phyloP scores from a whole-genome alignment of 371 early-diverging fungal species.

The Rhizopus sp. region DNA sequence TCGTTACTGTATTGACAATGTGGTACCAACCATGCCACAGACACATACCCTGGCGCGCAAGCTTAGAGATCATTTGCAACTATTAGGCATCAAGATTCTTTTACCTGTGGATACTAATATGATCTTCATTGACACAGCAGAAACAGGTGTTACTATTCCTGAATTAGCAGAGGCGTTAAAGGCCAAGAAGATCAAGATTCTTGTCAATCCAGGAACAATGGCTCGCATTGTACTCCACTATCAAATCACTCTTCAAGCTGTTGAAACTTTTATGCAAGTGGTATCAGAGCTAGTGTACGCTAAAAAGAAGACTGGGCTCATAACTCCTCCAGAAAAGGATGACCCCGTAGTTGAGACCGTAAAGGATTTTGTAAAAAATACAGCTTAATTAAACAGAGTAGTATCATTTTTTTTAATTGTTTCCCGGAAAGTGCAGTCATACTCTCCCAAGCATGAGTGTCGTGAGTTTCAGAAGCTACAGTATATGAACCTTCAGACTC shows the following conservation, averaged over 20 bases:
- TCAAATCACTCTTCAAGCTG: constrained; percentile 63
- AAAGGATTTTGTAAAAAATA: too few relatives aligned
- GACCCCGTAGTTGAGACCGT: too few relatives aligned
- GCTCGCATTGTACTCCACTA: constrained; percentile 77
- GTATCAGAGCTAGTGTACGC: constrained; percentile 22
- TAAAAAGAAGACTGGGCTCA: constrained; percentile 24
- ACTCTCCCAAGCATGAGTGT: too few relatives aligned
- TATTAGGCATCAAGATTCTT: constrained; percentile 61
- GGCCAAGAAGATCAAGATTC: constrained; percentile 54
- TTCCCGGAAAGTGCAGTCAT: too few relatives aligned
- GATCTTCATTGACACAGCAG: constrained; percentile 69
- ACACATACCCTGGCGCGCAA: constrained; percentile 70
- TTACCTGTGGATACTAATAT: constrained; percentile 86
- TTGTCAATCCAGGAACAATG: constrained; percentile 46
- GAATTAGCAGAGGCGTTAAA: constrained; percentile 53
- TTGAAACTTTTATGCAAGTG: constrained; percentile 50
- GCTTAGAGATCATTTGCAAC: constrained; percentile 59
- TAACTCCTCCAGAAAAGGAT: constrained; percentile 8
- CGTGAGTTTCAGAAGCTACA: too few relatives aligned
- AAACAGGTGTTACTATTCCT: constrained; percentile 45
- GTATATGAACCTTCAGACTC: too few relatives aligned
- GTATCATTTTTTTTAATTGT: too few relatives aligned
- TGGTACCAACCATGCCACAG: constrained; percentile 63
- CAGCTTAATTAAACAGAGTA: too few relatives aligned
- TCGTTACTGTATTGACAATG: constrained; percentile 65